Evolutionary conservation across 371 early-diverging fungal genomes (phyloP), one percentile per base, ranked within the genome.

Genomic region (Actinomortierella ambigua): DNA sequence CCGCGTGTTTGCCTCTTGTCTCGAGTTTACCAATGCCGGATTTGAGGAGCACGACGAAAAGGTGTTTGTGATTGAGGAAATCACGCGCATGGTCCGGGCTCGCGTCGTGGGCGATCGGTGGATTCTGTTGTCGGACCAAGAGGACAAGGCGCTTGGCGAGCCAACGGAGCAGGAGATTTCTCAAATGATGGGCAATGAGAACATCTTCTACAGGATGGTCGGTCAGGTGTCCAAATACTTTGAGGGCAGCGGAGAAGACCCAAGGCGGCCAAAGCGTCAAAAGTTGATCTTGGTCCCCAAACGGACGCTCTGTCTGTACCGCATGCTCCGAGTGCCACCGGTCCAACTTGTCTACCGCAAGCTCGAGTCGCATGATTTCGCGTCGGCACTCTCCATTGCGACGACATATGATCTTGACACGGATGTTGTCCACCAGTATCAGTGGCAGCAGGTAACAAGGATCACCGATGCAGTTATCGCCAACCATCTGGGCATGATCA

Each of bases 331-430:
- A 41, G 79, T 79, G 23, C 61, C 65, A 18, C 81, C 79, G 7
- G 63, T 65, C 24, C 78, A 81, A 26, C 61, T 79, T 2, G 34
- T 86, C 46, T 65, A 68, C 40, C 69, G 81, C 14, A 78, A 81
- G 39, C 64, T 86, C 18, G 65, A 68, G 3, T 54, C 68, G 3
- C 62, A 66, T 27, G 86, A 89, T 34, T 90, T 84, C 61, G 83
- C 81, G 20, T 85, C 84, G 1, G 92, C 93, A 2, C 73, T 88
- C n/a, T 78, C 82, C 4, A 75, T 89, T 28, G 90, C 87, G 6
- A 66, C 73, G 11, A 80, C 82, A 11, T 77, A 83, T 29, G 61
- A 81, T 2, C 59, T 93, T 11, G 80, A 85, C 57, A 83, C 82
- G 20, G 89, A 91, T 55, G 59, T 81, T 2, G 69, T 90, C 13